These are phyloP conservation scores for Russula olivacea DNA, from an alignment of 768 basidiomycete species.

Conservation along the genomic window DNA sequence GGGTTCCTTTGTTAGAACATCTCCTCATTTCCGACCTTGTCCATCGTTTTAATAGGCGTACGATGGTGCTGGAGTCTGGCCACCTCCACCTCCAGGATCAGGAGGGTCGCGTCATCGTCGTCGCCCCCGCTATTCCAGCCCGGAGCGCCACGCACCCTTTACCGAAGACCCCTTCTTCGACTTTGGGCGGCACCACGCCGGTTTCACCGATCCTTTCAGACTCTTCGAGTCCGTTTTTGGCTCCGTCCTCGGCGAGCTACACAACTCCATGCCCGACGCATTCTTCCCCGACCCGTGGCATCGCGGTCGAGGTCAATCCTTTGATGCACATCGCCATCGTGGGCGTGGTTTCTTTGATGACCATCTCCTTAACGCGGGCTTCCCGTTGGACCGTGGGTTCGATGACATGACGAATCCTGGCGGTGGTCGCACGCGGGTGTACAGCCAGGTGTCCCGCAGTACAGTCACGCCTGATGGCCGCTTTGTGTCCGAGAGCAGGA, in stretches of 20 bases:
- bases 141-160: constrained; percentile 6
- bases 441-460: constrained; percentile 30
- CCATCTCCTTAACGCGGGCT: constrained; percentile 3
- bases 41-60: constrained; percentile 42
- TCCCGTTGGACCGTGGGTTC: constrained; percentile 21
- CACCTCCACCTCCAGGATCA: constrained; percentile 43
- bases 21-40: constrained; percentile 6
- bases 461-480: constrained; percentile 36
- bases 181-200: constrained; percentile 41
- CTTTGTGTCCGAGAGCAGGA: constrained; percentile 47
- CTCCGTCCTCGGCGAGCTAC: constrained; percentile 48
- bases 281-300: constrained; percentile 31
- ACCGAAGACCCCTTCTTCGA: constrained; percentile 25
- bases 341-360: constrained; percentile 17
- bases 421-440: constrained; percentile 21
- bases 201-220: constrained; percentile 68
- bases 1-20: not conserved
- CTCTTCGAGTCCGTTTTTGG: constrained; percentile 71
- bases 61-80: constrained; percentile 69
- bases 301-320: not conserved
- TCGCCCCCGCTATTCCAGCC: constrained; percentile 13
- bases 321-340: not conserved
- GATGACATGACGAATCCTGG: constrained; percentile 14
- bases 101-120: constrained; percentile 9
- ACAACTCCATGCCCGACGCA: constrained; percentile 31